Base-by-base conservation (phyloP, 805 yeast genomes). In the Wickerhamiella brachini region DNA sequence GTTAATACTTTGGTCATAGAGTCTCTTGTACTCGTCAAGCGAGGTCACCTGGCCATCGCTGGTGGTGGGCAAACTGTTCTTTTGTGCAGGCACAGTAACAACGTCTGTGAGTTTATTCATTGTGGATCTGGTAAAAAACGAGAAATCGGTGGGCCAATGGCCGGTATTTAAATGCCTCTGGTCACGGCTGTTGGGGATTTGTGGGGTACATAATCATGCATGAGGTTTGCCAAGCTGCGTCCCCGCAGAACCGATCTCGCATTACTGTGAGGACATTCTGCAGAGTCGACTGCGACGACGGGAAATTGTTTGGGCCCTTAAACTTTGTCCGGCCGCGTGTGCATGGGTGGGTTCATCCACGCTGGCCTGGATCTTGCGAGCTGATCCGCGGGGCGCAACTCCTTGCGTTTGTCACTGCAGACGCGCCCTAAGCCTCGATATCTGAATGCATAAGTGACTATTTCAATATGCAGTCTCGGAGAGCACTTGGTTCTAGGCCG, bases 1-100 rank as follows among this genome's bases (percentile, higher is more conserved):
- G 50, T 72, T 72, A 56, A 80, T 74, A 23, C 82, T 77, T 61
- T 80, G 75, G 53, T 75, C 65, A 67, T 80, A 77, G 68, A 75
- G 58, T 49, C 66, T 57, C 52, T 72, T 59, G 63, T 79, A 79
- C 52, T 77, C 72, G 20, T 69, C 80, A 49, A 78, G 66, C 38
- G 75, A 72, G 24, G 68, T 55, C 52, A 79, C 61, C 62, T 75
- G 70, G 10, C 49, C 55, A 29, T 29, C 37, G 26, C 45, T 49
- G 8, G 51, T 45, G 21, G 48, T 44, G 41, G 55, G 55, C 23
- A 23, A 13, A 23, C 46, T 44, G 17, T 23, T 12, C 10, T 22
- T 44, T 9, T 22, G 46, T 23, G 46, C 29, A 3, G 46, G 29
- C 13, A 44, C 46, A n/a, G 46, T 23, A 4, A n/a, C 12, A n/a